A percentile compares a stretch with the other conserved stretches of the same genome.
These are phyloP conservation scores for Gamsiella multidivaricata DNA, from an alignment of 192 early-diverging fungal genomes.

Conservation along the genomic window DNA sequence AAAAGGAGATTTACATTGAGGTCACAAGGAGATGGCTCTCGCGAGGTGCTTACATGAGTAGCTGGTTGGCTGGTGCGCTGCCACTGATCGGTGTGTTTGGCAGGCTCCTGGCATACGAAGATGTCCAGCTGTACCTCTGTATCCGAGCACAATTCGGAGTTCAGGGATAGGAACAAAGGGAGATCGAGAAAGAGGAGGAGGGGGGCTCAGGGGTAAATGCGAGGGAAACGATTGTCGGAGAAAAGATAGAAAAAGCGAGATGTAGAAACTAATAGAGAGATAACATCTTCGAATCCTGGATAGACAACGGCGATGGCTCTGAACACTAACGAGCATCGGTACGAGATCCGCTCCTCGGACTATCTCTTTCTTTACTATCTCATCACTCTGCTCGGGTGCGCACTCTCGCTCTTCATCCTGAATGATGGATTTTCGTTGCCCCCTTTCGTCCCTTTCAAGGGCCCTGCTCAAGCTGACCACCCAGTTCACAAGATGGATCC, in stretches of 20 bases:
- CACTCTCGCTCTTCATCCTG: constrained; percentile 36
- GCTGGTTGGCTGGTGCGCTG: too few relatives aligned
- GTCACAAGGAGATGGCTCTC: too few relatives aligned
- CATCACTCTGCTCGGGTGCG: constrained; percentile 15
- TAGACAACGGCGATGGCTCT: constrained; percentile 23
- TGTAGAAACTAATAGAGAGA: too few relatives aligned
- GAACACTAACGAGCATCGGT: constrained; percentile 35
- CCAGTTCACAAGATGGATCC: constrained; percentile 8
- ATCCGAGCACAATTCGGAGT: too few relatives aligned
- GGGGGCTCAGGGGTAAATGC: not conserved
- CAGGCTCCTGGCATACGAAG: too few relatives aligned
- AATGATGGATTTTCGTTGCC: not conserved
- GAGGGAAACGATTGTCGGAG: not conserved
- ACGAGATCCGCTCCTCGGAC: constrained; percentile 31
- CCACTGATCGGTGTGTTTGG: too few relatives aligned
- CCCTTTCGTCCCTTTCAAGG: not conserved
- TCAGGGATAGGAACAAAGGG: too few relatives aligned
- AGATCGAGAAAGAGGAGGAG: too few relatives aligned
- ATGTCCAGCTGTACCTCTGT: too few relatives aligned
- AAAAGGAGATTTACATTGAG: too few relatives aligned
- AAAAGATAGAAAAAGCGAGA: not conserved
- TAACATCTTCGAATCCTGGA: too few relatives aligned
- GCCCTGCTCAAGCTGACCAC: not conserved
- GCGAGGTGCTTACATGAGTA: too few relatives aligned
- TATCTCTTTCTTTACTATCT: constrained; percentile 26